phyloP scores from a whole-genome alignment of 2,329 filamentous ascomycete genomes.

The Aspergillus versicolor region DNA sequence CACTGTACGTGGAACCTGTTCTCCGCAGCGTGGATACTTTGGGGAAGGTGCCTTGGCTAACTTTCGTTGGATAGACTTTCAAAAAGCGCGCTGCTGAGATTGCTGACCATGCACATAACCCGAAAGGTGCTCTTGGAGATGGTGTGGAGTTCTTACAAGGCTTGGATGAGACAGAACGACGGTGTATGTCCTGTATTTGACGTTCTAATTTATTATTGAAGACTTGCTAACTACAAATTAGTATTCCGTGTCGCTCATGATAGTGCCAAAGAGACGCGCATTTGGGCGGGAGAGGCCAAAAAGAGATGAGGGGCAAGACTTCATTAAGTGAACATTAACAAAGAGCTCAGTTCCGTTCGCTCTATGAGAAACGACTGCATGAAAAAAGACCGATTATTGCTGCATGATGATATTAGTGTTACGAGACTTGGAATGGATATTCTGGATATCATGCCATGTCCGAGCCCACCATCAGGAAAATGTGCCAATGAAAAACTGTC shows the following conservation, averaged over 20 bases:
- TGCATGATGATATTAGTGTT: not conserved
- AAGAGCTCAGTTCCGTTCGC: slow-evolving; percentile 30
- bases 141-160: slow-evolving; percentile 81
- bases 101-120: slow-evolving; percentile 84
- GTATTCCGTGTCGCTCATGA: slow-evolving; percentile 75
- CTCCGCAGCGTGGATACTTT: not conserved
- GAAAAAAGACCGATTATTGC: not conserved
- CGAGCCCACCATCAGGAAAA: not conserved
- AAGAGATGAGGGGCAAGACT: slow-evolving; percentile 32
- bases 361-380: slow-evolving; percentile 4
- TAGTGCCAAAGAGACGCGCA: slow-evolving; percentile 66
- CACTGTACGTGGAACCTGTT: slow-evolving; percentile 36
- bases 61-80: slow-evolving; percentile 60
- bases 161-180: slow-evolving; percentile 85
- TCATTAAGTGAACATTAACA: not conserved
- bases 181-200: slow-evolving; percentile 40
- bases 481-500: not conserved
- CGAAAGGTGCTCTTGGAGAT: slow-evolving; percentile 65
- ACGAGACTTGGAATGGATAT: not conserved
- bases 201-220: not conserved
- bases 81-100: slow-evolving; percentile 78
- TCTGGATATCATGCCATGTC: not conserved
- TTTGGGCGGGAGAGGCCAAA: slow-evolving; percentile 67
- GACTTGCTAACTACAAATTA: slow-evolving; percentile 22
- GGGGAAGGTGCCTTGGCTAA: not conserved